Conservation (phyloP, 169 alveolate species). For the Plasmodium chabaudi region DNA sequence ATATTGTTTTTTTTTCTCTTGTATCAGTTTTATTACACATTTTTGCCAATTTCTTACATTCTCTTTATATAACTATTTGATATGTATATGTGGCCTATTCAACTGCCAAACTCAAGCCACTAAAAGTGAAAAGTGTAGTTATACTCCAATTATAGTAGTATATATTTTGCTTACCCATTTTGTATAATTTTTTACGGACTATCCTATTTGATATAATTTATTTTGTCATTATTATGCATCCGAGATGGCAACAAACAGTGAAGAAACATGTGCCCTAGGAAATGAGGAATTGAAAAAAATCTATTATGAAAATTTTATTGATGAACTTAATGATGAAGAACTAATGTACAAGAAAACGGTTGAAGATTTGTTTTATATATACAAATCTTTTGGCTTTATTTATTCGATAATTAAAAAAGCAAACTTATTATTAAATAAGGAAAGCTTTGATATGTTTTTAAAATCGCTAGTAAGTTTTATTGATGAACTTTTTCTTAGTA, state of each 20-base stretch:
- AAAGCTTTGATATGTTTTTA: conserved; percentile 53
- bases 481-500: conserved; percentile 55
- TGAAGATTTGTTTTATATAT: conserved; percentile 72
- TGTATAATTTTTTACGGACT: too few relatives aligned
- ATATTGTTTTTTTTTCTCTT: too few relatives aligned
- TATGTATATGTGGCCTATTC: too few relatives aligned
- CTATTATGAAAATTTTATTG: conserved; percentile 68
- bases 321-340: conserved; percentile 74
- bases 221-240: too few relatives aligned
- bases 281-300: conserved; percentile 65
- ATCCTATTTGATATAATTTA: too few relatives aligned
- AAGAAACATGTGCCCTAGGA: conserved; percentile 7
- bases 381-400: conserved; percentile 68
- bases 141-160: too few relatives aligned
- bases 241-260: conserved; percentile 35
- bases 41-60: too few relatives aligned
- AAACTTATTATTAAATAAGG: conserved; percentile 42
- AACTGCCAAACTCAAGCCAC: too few relatives aligned
- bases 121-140: too few relatives aligned
- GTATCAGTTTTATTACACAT: too few relatives aligned
- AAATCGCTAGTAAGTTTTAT: conserved; percentile 70
- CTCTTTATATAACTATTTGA: too few relatives aligned
- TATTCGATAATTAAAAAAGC: conserved; percentile 71
- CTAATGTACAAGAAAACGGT: conserved; percentile 69
- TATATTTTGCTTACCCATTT: too few relatives aligned